Percentiles rank a stretch among this genome's conserved stretches.
These are phyloP conservation scores for Mortierella sp. DNA, from an alignment of 371 early-diverging fungal genomes.

Conservation along the genomic window DNA sequence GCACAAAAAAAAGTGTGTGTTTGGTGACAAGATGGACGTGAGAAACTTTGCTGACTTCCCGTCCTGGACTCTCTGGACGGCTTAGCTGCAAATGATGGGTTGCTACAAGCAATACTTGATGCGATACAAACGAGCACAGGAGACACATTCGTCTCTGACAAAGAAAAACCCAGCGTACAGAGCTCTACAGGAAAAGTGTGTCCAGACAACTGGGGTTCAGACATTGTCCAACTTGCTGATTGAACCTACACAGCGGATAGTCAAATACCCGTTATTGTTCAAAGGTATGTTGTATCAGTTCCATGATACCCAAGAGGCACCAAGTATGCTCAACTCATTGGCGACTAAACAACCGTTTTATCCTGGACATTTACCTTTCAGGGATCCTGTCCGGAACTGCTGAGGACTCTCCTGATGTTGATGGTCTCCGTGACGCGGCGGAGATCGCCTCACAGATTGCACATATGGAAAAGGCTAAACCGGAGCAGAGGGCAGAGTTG, in stretches of 20 bases:
- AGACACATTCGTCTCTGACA: slow-evolving; percentile 8
- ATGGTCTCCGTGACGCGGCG: slow-evolving; percentile 28
- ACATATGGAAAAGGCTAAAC: slow-evolving; percentile 41
- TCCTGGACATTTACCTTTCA: neutral
- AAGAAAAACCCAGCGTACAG: slow-evolving; percentile 19
- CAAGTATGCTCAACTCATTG: too few relatives aligned
- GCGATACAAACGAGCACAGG: slow-evolving; percentile 28
- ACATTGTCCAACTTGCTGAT: slow-evolving; percentile 28
- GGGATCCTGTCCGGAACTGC: slow-evolving; percentile 32
- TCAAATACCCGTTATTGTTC: slow-evolving; percentile 44
- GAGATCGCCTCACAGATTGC: slow-evolving; percentile 32
- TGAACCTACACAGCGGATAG: slow-evolving; percentile 50
- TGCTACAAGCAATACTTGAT: slow-evolving; percentile 36
- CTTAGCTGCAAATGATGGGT: slow-evolving; percentile 26
- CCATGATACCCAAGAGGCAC: too few relatives aligned
- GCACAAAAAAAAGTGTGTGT: neutral
- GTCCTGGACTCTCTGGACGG: too few relatives aligned
- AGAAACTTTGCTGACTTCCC: too few relatives aligned
- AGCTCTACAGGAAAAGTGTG: slow-evolving; percentile 24
- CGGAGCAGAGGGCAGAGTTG: slow-evolving; percentile 32
- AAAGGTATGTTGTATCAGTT: slow-evolving; percentile 19
- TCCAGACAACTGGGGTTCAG: slow-evolving; percentile 12
- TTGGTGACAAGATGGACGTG: too few relatives aligned
- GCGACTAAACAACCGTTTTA: too few relatives aligned
- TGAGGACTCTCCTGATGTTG: slow-evolving; percentile 15